Evolutionary conservation across 768 basidiomycete species (phyloP), one percentile per base, ranked within the genome.

Genomic region (Leucogyrophana mollusca): DNA sequence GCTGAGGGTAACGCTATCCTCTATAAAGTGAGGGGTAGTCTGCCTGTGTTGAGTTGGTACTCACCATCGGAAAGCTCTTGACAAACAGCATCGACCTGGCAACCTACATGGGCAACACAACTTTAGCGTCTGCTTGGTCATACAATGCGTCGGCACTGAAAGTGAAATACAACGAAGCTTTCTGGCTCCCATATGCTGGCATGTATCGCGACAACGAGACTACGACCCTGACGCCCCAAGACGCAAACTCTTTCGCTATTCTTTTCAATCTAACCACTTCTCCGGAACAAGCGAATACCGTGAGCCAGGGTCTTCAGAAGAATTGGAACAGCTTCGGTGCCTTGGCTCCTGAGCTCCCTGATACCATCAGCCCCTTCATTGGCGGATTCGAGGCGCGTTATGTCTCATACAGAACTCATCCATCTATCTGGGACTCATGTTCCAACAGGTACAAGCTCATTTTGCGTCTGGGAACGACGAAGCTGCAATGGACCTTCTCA

Each of bases 351-450:
- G 80, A 83, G 55, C 59, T 83, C 4, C 77, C 77, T 0, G 78
- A 79, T 50, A 82, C 78, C 1, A 78, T 83, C 37, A 76, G 74
- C 48, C 80, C 80, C 3, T 83, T 82, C 51, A 80, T 82, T 9
- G 66, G 73, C 41, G 77, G 79, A 4, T 74, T 80, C 41, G 79
- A 82, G 73, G 78, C 77, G 35, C n/a, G 69, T 47, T 16, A 30
- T 30, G 13, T 30, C 13, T 30, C n/a, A n/a, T n/a, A n/a, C n/a
- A n/a, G n/a, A n/a, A n/a, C n/a, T n/a, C n/a, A n/a, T n/a, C 25
- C 7, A 6, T 35, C 8, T 23, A 11, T 32, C 47, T 24, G 25
- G 14, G 27, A 13, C 27, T 30, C 27, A 30, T 30, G 8, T 20
- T 16, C 23, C 21, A 14, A 8, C 42, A 82, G 80, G 62, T 81